Conservation (phyloP, 768 basidiomycete species). For the Mycena chlorophos region DNA sequence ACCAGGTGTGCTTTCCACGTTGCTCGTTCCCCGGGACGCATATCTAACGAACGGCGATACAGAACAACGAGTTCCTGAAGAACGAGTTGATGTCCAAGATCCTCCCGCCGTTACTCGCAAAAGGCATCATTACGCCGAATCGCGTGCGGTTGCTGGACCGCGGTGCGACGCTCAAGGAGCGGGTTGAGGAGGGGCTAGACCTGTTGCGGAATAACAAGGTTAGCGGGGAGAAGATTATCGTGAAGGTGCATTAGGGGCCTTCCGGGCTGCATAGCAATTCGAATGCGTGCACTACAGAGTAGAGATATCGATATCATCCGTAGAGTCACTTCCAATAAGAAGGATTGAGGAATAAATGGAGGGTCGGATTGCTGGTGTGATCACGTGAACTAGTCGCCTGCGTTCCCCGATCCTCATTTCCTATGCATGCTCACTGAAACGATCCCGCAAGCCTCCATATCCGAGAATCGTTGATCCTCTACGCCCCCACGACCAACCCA, state of each 20-base stretch:
- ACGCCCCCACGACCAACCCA: not conserved
- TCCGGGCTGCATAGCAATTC: too few species aligned
- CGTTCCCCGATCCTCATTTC: too few species aligned
- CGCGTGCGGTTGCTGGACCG: conserved; percentile 41
- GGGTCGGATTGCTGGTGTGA: too few species aligned
- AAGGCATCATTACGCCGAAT: conserved; percentile 43
- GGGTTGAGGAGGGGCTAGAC: conserved; percentile 43
- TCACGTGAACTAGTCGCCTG: too few species aligned
- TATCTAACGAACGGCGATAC: not conserved
- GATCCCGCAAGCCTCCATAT: too few species aligned
- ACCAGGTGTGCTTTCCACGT: not conserved
- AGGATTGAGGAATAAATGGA: too few species aligned
- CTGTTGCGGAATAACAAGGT: conserved; percentile 48
- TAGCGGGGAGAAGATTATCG: conserved; percentile 51
- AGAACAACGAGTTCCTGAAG: conserved; percentile 42
- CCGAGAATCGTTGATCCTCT: too few species aligned
- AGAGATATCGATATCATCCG: too few species aligned
- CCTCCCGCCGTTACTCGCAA: conserved; percentile 41
- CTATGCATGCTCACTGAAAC: too few species aligned
- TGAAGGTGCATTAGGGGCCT: too few species aligned
- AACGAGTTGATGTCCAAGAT: conserved; percentile 48
- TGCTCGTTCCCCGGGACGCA: not conserved
- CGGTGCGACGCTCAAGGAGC: conserved; percentile 40
- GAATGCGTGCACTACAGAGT: too few species aligned
- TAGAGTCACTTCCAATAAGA: too few species aligned